Evolutionary conservation across 805 yeast genomes (phyloP), one percentile per base, ranked within the genome.

Genomic region (Barnettozyma pratensis): DNA sequence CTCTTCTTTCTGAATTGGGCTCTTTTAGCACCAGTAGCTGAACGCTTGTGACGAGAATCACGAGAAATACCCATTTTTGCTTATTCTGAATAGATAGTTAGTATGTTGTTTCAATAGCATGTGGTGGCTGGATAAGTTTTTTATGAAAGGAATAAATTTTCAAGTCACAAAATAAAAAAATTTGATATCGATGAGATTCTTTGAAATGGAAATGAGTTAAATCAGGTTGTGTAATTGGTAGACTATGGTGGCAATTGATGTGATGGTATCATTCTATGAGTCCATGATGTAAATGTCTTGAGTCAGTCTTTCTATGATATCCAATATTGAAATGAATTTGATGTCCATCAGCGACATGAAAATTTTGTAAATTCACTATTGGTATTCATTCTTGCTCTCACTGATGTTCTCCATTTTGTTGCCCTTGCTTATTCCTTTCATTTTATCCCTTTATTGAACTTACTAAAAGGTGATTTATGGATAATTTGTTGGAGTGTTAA

Each of bases 1-100:
- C 99, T 84, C 96, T 92, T 92, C 92, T 92, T 92, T 89, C 98
- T 92, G 96, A 85, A 88, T 79, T 90, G 96, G 77, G 98, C 98
- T 80, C 97, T 90, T 80, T 90, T 91, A 75, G 99, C 99, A 87
- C 99, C 99, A 73, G 99, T 91, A 77, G 95, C 96, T 70, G 97
- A 79, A 80, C 99, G 95, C 88, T 92, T 92, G 91, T 94, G 99
- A 81, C 97, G 97, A 77, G 99, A 92, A 84, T 94, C 98, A 84
- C 99, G 92, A 79, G 98, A 90, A 87, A 92, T 92, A 91, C 99
- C 98, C 99, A 92, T 92, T 76, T 75, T 86, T 71, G 60, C 48
- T 51, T 49, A 54, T 46, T 46, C 40, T 38, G 25, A 4, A 7
- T n/a, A 9, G 3, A 4, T 35, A 10, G 45, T 42, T 44, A 44